Evolutionary conservation across 805 yeast species (phyloP).

Genomic region (Cyberlindnera xylosilytica): DNA sequence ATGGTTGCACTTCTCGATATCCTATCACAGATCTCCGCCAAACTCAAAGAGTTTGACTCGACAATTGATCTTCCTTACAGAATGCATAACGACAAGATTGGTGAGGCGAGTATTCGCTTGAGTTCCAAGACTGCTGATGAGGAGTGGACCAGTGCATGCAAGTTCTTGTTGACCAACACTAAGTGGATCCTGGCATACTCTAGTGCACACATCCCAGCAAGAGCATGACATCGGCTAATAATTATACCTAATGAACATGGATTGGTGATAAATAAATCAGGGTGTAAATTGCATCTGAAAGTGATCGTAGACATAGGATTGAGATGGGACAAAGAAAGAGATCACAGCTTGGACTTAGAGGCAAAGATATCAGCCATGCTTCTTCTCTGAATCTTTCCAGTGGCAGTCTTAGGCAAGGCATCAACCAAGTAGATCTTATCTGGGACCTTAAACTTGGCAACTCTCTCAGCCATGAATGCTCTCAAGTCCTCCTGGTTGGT

Average conservation of each 20-base stretch:
- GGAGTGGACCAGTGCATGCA: conserved; percentile 90
- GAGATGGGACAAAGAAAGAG: no score
- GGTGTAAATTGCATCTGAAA: no score
- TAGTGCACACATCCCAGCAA: conserved; percentile 33
- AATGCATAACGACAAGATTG: conserved; percentile 69
- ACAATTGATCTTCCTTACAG: conserved; percentile 69
- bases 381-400: conserved; percentile 74
- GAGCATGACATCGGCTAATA: conserved; percentile 3
- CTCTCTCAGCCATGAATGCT: conserved; percentile 40
- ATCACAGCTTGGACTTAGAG: conserved; percentile 30
- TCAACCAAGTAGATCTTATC: conserved; percentile 53
- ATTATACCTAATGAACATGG: not conserved
- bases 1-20: conserved; percentile 75
- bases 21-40: conserved; percentile 33
- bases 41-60: conserved; percentile 42
- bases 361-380: conserved; percentile 54
- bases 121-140: conserved; percentile 60
- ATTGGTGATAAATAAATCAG: no score
- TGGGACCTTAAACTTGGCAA: conserved; percentile 63
- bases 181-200: conserved; percentile 85
- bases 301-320: not conserved
- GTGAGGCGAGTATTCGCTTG: conserved; percentile 71
- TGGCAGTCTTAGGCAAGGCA: conserved; percentile 69
- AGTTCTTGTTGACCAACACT: conserved; percentile 69
- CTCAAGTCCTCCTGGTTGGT: conserved; percentile 42